A percentile compares a stretch with the other conserved stretches of the same genome.
Conservation (phyloP, 441 rosid genomes). For the Euphorbia schlechtendalii region DNA sequence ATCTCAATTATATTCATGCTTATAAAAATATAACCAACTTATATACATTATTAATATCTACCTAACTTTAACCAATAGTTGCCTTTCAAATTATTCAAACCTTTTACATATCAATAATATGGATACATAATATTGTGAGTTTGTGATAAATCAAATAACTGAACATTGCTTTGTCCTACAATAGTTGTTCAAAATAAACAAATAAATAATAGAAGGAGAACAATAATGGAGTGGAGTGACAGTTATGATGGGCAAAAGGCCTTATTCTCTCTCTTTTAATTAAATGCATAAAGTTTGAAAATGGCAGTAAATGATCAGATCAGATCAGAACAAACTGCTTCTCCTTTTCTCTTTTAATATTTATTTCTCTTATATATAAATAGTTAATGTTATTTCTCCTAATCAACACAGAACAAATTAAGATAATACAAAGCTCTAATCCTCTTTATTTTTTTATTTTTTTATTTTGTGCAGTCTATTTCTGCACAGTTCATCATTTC, state of each 20-base stretch:
- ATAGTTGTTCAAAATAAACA: not conserved
- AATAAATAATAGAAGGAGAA: not conserved
- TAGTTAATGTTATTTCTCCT: not conserved
- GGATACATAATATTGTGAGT: too few relatives aligned
- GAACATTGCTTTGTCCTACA: too few relatives aligned
- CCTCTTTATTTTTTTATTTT: conserved; percentile 5
- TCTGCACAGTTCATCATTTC: conserved; percentile 10
- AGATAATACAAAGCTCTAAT: conserved; percentile 8
- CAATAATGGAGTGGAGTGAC: not conserved
- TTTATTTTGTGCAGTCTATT: conserved; percentile 10
- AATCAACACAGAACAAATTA: conserved; percentile 13
- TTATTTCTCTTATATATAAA: too few relatives aligned
- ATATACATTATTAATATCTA: too few relatives aligned
- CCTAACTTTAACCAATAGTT: too few relatives aligned
- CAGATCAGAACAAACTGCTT: conserved; percentile 13
- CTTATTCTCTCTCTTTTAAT: conserved; percentile 5
- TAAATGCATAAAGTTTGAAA: conserved; percentile 5
- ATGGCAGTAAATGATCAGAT: too few relatives aligned
- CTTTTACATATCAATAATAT: too few relatives aligned
- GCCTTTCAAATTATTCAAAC: too few relatives aligned
- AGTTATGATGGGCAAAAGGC: conserved; percentile 3
- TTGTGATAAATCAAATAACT: too few relatives aligned
- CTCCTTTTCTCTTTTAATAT: conserved; percentile 8
- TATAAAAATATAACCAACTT: too few relatives aligned
- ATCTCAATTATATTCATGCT: too few relatives aligned